Conservation (phyloP, 352 stramenopile species). For the Sclerospora graminicola region DNA sequence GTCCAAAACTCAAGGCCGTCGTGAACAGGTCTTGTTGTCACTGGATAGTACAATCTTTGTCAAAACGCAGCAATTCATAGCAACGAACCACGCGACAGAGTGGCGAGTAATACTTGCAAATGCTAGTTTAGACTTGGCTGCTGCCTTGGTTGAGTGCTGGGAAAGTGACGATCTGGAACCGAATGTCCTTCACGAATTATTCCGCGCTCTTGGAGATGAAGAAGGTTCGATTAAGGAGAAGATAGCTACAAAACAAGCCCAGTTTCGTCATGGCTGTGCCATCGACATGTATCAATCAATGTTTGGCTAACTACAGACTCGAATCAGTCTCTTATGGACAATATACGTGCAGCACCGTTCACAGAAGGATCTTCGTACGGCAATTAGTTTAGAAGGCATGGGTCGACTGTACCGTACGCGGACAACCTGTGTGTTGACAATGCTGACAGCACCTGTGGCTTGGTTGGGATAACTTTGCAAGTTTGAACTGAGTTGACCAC, state of each 20-base stretch:
- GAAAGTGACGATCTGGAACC: constrained; percentile 18
- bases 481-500: no score
- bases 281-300: constrained; percentile 14
- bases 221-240: constrained; percentile 26
- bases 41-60: constrained; percentile 3
- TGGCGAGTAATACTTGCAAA: constrained; percentile 28
- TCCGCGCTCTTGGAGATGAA: constrained; percentile 23
- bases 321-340: no score
- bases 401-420: no score
- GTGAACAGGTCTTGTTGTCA: constrained; percentile 28
- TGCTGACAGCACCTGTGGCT: no score
- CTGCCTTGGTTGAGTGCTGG: constrained; percentile 31
- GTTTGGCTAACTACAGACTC: constrained; percentile 7
- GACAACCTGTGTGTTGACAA: no score
- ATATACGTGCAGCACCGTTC: no score
- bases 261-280: constrained; percentile 24
- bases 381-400: no score
- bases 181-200: constrained; percentile 21
- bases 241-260: constrained; percentile 28
- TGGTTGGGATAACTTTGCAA: no score
- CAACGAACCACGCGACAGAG: constrained; percentile 3
- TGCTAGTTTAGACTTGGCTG: constrained; percentile 30
- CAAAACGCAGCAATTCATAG: constrained; percentile 14
- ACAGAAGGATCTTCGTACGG: no score
- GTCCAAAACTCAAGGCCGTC: constrained; percentile 10